phyloP scores from a whole-genome alignment of 2,329 filamentous ascomycete species.

The Blastomyces silverae region DNA sequence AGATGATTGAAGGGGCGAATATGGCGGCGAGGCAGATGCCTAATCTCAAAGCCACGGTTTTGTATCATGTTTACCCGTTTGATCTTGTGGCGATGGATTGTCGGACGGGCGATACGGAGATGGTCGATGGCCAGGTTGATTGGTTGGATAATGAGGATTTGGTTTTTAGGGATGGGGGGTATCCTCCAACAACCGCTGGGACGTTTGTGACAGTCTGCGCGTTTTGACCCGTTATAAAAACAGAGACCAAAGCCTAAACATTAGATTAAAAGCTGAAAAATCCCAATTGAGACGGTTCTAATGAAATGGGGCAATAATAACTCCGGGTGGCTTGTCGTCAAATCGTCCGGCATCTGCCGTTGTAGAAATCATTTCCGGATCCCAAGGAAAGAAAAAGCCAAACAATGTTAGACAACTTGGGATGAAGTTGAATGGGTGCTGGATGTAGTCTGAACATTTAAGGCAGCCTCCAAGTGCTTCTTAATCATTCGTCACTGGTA shows the following conservation, averaged over 20 bases:
- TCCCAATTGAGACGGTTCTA: not conserved
- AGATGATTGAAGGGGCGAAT: slow-evolving; percentile 12
- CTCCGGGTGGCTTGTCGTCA: not conserved
- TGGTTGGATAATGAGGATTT: slow-evolving; percentile 14
- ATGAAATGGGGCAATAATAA: not conserved
- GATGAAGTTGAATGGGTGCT: not conserved
- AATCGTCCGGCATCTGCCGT: not conserved
- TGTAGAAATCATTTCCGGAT: not conserved
- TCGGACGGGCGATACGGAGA: slow-evolving; percentile 7
- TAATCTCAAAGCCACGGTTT: slow-evolving; percentile 8
- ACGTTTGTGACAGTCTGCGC: not conserved
- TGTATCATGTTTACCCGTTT: slow-evolving; percentile 11
- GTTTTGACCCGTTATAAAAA: not conserved
- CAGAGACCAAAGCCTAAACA: not conserved
- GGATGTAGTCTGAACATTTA: not conserved
- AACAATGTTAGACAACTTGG: not conserved
- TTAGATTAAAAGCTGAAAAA: not conserved
- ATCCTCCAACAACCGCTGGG: not conserved
- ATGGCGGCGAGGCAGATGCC: slow-evolving; percentile 7
- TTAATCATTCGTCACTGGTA: not conserved
- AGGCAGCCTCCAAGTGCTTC: not conserved
- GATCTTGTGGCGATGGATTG: slow-evolving; percentile 11
- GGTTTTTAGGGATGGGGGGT: not conserved
- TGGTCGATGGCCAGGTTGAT: slow-evolving; percentile 6
- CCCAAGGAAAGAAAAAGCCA: not conserved